These are phyloP conservation scores for Leishmania aethiopica DNA, from an alignment of 208 protist genomes.

Conservation along the genomic window DNA sequence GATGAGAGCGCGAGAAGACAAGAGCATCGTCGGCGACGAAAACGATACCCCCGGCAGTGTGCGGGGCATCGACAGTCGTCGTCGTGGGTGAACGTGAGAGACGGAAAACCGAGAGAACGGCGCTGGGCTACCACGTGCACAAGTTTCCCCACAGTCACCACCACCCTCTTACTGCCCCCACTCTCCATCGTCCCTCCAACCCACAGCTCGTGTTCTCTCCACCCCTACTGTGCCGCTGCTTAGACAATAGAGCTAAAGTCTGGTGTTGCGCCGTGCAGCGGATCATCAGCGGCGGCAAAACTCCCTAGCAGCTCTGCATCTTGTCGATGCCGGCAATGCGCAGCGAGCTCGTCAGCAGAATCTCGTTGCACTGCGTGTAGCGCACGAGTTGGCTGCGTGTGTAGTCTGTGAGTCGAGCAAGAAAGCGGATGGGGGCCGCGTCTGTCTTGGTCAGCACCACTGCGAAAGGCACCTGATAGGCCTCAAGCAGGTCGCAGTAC, in stretches of 20 bases:
- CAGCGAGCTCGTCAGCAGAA: constrained; percentile 82
- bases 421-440: constrained; percentile 78
- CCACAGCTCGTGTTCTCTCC: not conserved
- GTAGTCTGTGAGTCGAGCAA: constrained; percentile 82
- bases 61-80: not conserved
- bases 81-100: not conserved
- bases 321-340: constrained; percentile 87
- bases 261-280: constrained; percentile 47
- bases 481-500: constrained; percentile 79
- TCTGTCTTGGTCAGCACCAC: constrained; percentile 92
- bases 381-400: constrained; percentile 79
- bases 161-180: not conserved
- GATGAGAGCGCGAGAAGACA: not conserved
- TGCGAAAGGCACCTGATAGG: constrained; percentile 67
- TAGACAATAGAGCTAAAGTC: constrained; percentile 86
- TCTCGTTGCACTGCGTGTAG: constrained; percentile 86
- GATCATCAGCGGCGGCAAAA: constrained; percentile 52
- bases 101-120: not conserved
- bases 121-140: not conserved
- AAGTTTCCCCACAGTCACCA: not conserved
- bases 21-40: not conserved
- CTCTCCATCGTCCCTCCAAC: not conserved
- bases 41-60: not conserved
- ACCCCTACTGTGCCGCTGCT: not conserved
- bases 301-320: constrained; percentile 80